Evolutionary conservation across 2,329 filamentous ascomycete genomes (phyloP), one percentile per base, ranked within the genome.

Genomic region (Aspergillus fijiensis): DNA sequence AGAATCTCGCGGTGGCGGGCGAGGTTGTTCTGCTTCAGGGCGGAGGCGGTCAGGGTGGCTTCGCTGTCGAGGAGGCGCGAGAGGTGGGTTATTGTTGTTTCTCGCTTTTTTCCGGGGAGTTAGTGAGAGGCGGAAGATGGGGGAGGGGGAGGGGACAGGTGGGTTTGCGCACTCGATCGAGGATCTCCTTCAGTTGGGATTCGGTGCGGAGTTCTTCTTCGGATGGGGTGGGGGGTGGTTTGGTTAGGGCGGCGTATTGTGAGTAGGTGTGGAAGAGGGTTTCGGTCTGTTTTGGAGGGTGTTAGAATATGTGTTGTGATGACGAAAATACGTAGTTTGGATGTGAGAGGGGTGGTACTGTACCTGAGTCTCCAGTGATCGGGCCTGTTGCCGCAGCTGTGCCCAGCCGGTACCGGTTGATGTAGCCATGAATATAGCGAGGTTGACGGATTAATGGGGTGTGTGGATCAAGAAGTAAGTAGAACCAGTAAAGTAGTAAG

Each of bases 21-120:
- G 42, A 99, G 87, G 75, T 98, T 97, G 80, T 94, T 96, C 72
- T 96, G 93, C 79, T 98, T 98, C n/a, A 96, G 85, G 58, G 93
- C 92, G 42, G 94, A 98, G 49, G 92, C 89, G 54, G 90, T 92
- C 61, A 96, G 86, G 58, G 88, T 84, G 23, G 92, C 87, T 83
- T 98, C 94, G 59, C 93, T 96, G 80, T 98, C 94, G 68, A 98
- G 90, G 57, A 97, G 88, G 60, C 94, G 91, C 67, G 88, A 82
- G 59, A 99, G 89, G 77, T 97, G 92, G 60, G 83, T 80, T 72
- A 98, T 88, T 56, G 95, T 85, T 49, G 84, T 81, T 73, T 96
- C 92, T 72, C 95, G 89, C 92, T 96, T 21, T 52, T 5, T 7
- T 21, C 21, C 21, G 21, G 9, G 7, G 2, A 29, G 51, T 68